Evolutionary conservation across 2,329 filamentous ascomycete species (phyloP).

Genomic region (Zasmidium citrigriseum): DNA sequence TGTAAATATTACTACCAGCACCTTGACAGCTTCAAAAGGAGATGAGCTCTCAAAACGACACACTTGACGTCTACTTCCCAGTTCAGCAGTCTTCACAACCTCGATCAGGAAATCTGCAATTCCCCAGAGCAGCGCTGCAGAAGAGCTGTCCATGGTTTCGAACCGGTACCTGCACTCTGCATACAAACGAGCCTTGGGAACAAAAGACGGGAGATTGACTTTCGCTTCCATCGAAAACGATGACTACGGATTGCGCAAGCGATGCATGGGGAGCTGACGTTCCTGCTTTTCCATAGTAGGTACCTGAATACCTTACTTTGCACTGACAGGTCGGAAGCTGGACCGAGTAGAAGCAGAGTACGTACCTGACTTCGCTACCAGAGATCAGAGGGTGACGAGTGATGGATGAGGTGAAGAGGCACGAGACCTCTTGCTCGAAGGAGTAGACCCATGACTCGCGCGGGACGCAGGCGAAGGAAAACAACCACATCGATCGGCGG

Average conservation of each 20-base stretch:
- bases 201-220: neutral
- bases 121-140: too few relatives aligned
- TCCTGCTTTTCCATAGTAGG: neutral
- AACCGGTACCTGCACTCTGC: too few relatives aligned
- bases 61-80: too few relatives aligned
- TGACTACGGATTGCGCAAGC: neutral
- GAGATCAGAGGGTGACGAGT: neutral
- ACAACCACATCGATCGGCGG: constrained; percentile 7
- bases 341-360: too few relatives aligned
- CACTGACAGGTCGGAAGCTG: neutral
- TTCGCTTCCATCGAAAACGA: neutral
- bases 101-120: too few relatives aligned
- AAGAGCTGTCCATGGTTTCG: too few relatives aligned
- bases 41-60: too few relatives aligned
- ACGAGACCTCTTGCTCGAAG: neutral
- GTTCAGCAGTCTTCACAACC: too few relatives aligned
- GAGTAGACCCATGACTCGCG: neutral
- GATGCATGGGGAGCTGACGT: neutral
- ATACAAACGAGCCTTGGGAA: too few relatives aligned
- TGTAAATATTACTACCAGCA: too few relatives aligned
- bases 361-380: too few relatives aligned
- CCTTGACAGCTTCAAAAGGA: too few relatives aligned
- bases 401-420: neutral
- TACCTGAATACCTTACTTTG: neutral
- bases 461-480: neutral